phyloP scores from a whole-genome alignment of 2,329 filamentous ascomycete species.

The Aspergillus intermedius region DNA sequence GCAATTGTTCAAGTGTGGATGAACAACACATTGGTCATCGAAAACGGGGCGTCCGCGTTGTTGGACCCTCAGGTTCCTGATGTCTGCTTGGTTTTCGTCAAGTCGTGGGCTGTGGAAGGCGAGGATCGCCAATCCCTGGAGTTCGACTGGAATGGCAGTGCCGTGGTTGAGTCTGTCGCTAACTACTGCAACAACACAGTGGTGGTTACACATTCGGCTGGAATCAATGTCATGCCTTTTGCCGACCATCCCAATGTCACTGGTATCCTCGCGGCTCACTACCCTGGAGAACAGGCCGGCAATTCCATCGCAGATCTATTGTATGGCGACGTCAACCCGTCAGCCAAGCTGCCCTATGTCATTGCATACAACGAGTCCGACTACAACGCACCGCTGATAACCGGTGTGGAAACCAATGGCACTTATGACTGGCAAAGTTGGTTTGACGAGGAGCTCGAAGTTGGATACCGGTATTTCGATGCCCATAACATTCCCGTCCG shows the following conservation, averaged over 20 bases:
- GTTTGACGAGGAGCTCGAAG: constrained; percentile 14
- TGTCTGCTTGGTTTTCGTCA: constrained; percentile 69
- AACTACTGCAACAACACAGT: constrained; percentile 72
- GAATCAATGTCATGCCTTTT: constrained; percentile 57
- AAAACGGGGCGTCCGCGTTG: constrained; percentile 2
- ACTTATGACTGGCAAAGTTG: constrained; percentile 12
- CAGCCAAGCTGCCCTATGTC: constrained; percentile 73
- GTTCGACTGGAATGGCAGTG: constrained; percentile 68
- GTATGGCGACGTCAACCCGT: constrained; percentile 72
- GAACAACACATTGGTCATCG: constrained; percentile 14
- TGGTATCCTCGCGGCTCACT: constrained; percentile 75
- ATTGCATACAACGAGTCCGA: constrained; percentile 62
- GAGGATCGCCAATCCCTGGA: constrained; percentile 58
- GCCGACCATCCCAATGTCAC: constrained; percentile 71
- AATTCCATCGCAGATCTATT: constrained; percentile 73
- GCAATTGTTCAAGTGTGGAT: constrained; percentile 16
- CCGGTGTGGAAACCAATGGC: constrained; percentile 8
- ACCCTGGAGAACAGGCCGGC: constrained; percentile 78
- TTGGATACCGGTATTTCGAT: constrained; percentile 19
- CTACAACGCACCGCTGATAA: constrained; percentile 47
- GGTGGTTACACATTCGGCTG: constrained; percentile 78
- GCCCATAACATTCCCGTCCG: constrained; percentile 11
- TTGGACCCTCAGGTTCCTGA: constrained; percentile 29
- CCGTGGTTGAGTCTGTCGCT: constrained; percentile 72
- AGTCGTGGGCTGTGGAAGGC: constrained; percentile 71